Evolutionary conservation across 225 moss, liverwort and hornwort genomes (phyloP).

Genomic region (Polytrichum formosum): DNA sequence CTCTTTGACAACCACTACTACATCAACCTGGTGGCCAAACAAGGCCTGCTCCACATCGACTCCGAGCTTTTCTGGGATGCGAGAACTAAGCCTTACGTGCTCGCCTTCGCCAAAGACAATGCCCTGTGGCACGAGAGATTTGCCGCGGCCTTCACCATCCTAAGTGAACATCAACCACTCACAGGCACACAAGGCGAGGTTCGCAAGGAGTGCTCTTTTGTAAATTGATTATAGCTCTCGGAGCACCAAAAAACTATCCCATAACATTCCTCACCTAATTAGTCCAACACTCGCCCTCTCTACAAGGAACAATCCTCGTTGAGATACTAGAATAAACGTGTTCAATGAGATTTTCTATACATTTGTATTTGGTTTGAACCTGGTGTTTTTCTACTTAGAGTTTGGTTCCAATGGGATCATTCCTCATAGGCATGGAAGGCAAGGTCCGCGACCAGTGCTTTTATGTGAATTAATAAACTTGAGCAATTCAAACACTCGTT

Average conservation of each 20-base stretch:
- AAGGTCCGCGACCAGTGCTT: too few relatives aligned
- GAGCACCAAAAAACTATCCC: too few relatives aligned
- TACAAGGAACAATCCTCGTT: neutral
- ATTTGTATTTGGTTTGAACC: too few relatives aligned
- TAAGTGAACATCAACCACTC: slow-evolving; percentile 41
- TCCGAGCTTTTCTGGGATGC: slow-evolving; percentile 46
- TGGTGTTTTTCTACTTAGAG: too few relatives aligned
- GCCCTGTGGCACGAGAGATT: slow-evolving; percentile 43
- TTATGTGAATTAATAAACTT: too few relatives aligned
- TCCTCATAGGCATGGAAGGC: too few relatives aligned
- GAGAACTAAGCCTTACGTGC: slow-evolving; percentile 21
- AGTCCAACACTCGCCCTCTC: slow-evolving; percentile 6
- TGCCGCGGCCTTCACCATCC: slow-evolving; percentile 31
- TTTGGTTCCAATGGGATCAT: too few relatives aligned
- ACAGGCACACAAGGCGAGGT: slow-evolving; percentile 30
- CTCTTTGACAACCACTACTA: slow-evolving; percentile 67
- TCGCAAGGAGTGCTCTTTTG: slow-evolving; percentile 26
- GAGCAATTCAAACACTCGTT: too few relatives aligned
- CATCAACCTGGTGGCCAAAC: slow-evolving; percentile 37
- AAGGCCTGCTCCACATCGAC: slow-evolving; percentile 55
- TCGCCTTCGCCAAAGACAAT: slow-evolving; percentile 27
- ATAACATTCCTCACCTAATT: too few relatives aligned
- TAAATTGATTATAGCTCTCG: neutral
- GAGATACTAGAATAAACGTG: too few relatives aligned
- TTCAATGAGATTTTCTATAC: too few relatives aligned